A percentile compares a stretch with the other conserved stretches of the same genome.
These are phyloP conservation scores for Cercospora sp. DNA, from an alignment of 2,329 filamentous ascomycete genomes.

Conservation along the genomic window DNA sequence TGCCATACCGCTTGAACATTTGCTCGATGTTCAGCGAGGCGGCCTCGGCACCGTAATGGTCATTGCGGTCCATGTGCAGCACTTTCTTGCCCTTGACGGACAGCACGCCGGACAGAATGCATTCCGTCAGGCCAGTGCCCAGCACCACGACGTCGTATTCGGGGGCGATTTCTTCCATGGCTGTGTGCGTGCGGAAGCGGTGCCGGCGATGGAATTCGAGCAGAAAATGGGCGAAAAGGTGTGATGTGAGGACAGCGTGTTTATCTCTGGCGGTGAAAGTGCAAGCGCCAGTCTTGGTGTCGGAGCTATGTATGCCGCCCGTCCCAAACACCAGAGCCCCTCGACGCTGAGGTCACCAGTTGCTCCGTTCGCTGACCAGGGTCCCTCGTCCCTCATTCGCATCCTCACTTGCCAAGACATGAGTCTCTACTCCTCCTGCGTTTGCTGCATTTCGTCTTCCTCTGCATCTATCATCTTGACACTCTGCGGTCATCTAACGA, in stretches of 20 bases:
- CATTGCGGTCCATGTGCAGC: conserved; percentile 96
- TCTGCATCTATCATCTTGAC: neutral
- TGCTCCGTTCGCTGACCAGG: conserved; percentile 3
- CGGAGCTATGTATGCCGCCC: neutral
- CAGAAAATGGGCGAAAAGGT: neutral
- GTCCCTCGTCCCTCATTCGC: neutral
- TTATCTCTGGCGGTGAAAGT: conserved; percentile 4
- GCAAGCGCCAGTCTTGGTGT: conserved; percentile 3
- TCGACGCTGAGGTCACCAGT: neutral
- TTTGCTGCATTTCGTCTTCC: neutral
- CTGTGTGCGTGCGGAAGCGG: conserved; percentile 37
- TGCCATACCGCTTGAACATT: conserved; percentile 96
- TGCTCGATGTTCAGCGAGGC: conserved; percentile 96
- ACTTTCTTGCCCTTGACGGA: conserved; percentile 99
- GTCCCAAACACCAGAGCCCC: neutral
- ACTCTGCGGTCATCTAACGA: neutral
- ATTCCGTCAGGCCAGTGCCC: conserved; percentile 97
- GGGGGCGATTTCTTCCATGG: conserved; percentile 96
- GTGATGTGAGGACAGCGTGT: neutral
- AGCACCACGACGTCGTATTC: conserved; percentile 99
- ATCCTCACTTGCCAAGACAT: neutral
- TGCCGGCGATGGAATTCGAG: neutral
- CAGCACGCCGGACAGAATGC: conserved; percentile 94
- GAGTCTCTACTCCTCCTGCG: neutral
- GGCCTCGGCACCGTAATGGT: conserved; percentile 97